Evolutionary conservation across 805 yeast genomes (phyloP).

Genomic region (Jamesozyma lodderae): DNA sequence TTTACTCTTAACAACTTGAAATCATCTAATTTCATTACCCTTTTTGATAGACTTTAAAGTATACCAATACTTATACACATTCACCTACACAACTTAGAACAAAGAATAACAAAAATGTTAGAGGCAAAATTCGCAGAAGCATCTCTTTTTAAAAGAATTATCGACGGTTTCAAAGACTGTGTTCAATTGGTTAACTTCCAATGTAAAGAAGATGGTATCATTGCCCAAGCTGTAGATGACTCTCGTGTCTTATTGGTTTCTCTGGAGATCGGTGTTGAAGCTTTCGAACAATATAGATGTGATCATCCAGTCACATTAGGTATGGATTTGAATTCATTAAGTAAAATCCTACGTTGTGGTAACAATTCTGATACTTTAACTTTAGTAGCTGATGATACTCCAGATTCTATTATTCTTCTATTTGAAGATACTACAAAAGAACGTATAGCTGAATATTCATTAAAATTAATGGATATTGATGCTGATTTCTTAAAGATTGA

Average conservation of each 20-base stretch:
- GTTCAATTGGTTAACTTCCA: constrained; percentile 93
- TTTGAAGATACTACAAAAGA: constrained; percentile 90
- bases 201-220: constrained; percentile 90
- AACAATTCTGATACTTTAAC: constrained; percentile 82
- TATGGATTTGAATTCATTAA: constrained; percentile 75
- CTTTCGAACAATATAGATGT: constrained; percentile 88
- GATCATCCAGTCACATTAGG: constrained; percentile 91
- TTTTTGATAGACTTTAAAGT: background rate
- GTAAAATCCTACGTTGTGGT: constrained; percentile 86
- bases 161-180: constrained; percentile 90
- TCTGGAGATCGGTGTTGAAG: constrained; percentile 75
- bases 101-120: constrained; percentile 48
- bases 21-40: no score
- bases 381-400: constrained; percentile 79
- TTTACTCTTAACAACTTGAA: background rate
- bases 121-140: constrained; percentile 97
- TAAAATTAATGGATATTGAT: constrained; percentile 93
- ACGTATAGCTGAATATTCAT: constrained; percentile 81
- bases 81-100: background rate
- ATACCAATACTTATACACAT: background rate
- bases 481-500: constrained; percentile 90
- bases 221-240: constrained; percentile 95
- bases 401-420: constrained; percentile 67
- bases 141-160: constrained; percentile 78
- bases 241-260: constrained; percentile 91